Base-by-base conservation (phyloP, 228 moss, liverwort and hornwort species). In the Sphagnum magellanicum region DNA sequence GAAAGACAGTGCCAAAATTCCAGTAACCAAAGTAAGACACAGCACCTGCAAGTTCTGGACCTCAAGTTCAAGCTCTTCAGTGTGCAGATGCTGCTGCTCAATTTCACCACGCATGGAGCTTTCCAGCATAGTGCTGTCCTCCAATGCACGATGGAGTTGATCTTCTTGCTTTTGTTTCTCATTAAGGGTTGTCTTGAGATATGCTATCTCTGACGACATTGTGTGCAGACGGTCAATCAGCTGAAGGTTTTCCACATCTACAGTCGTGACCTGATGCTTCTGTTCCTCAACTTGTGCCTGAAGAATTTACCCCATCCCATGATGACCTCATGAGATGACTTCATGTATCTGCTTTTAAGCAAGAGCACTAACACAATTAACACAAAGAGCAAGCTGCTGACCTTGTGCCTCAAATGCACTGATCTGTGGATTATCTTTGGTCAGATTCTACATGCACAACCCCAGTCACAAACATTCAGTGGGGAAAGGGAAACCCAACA, bases 191-290 rank as follows among this genome's bases (percentile, higher is more conserved):
- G 87, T 90, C 74, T 93, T 98, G n/a, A 92, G 83, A 50, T 78
- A 79, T 11, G 92, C 98, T 74, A 98, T 93, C 79, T 98, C 98
- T 63, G 98, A 93, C 75, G 98, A 92, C 88, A 98, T 86, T 13
- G 86, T 87, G 61, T 93, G 93, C 61, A 98, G 81, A 72, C 92
- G 98, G 76, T 93, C 98, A 81, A 98, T 98, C 70, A 98, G 83
- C 76, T 98, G 92, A 65, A 98, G 93, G 66, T 98, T 98, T 76
- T 93, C 93, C 69, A 93, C 88, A 84, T 93, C 98, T 70, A 98
- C 88, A 6, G 92, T 84, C 64, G 98, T 87, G 63, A 93, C 89
- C 77, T 93, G 93, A 71, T 98, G 93, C 70, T 90, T 98, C 77
- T 93, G 91, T 84, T 93, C 93, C 73, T 93, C 91, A 76, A 82